Evolutionary conservation across 2,329 filamentous ascomycete species (phyloP), one percentile per base, ranked within the genome.

Genomic region (Pseudogymnoascus sp.): DNA sequence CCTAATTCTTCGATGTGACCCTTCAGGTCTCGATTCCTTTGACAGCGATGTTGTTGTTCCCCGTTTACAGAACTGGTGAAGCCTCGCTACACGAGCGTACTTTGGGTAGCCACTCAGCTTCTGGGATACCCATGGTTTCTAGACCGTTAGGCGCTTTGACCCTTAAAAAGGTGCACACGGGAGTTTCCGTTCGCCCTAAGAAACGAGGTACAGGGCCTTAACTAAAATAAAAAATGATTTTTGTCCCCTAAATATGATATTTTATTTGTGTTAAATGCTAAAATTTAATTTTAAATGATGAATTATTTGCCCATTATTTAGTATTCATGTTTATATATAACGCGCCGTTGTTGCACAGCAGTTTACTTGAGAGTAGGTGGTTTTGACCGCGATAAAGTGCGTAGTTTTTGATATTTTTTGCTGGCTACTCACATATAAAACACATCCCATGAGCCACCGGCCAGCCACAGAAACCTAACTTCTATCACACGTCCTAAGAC

Each of bases 1-100:
- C 50, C 50, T 56, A 18, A 33, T 56, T 56, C 28, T 56, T 33
- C 25, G 16, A 33, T 33, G 28, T 56, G 50, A 18, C 50, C 50
- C 25, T 56, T 56, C 28, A 56, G 28, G 28, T 56, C 50, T 56
- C 50, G 50, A 56, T 56, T 56, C 28, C n/a, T 56, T 56, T 56
- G 50, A 56, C 50, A 2, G 8, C 8, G n/a, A 18, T 33, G 47
- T 56, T 56, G 47, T 56, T 56, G 50, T 56, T 33, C 50, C 6
- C 44, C 28, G 50, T 56, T 56, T 33, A 56, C 50, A 56, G 25
- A 18, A 18, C 50, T 21, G n/a, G 28, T 18, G 25, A 56, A 56
- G 47, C 47, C 47, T 56, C 25, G 47, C 47, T 53, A 53, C 14
- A 53, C 14, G 47, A 53, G 47, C 7, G 3, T 56, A 33, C 50